Percentiles rank a stretch among this genome's conserved stretches.
Evolutionary conservation across 495 filamentous ascomycete genomes (phyloP).

Genomic region (Chaetomium cochliodes): DNA sequence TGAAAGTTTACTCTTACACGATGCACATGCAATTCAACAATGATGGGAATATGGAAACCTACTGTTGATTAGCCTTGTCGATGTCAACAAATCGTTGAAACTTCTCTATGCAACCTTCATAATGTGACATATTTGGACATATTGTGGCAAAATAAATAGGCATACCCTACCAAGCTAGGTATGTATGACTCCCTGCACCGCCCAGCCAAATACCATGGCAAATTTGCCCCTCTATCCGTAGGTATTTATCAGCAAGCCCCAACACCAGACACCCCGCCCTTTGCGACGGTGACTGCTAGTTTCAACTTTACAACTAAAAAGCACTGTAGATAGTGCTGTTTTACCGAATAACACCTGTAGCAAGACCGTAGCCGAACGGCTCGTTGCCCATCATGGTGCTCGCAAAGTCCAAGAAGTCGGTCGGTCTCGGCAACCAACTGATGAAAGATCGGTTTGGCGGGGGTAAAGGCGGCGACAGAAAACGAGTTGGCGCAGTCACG

Average conservation of each 20-base stretch:
- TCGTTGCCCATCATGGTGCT: constrained; percentile 66
- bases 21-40: too few species aligned
- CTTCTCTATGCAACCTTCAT: too few species aligned
- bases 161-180: too few species aligned
- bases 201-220: constrained; percentile 16
- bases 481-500: constrained; percentile 60
- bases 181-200: neutral
- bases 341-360: neutral
- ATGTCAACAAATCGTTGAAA: too few species aligned
- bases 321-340: constrained; percentile 5
- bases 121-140: too few species aligned
- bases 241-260: constrained; percentile 37
- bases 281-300: constrained; percentile 6
- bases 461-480: constrained; percentile 69
- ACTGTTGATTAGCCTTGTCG: too few species aligned
- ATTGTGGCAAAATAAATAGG: too few species aligned
- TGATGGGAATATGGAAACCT: too few species aligned
- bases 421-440: constrained; percentile 78
- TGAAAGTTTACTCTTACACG: too few species aligned
- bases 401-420: constrained; percentile 90
- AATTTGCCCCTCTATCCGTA: constrained; percentile 46
- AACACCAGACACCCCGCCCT: constrained; percentile 21
- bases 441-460: constrained; percentile 95
- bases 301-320: neutral
- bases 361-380: neutral